Conservation (phyloP, 2,329 filamentous ascomycete genomes). For the Zymoseptoria passerinii region DNA sequence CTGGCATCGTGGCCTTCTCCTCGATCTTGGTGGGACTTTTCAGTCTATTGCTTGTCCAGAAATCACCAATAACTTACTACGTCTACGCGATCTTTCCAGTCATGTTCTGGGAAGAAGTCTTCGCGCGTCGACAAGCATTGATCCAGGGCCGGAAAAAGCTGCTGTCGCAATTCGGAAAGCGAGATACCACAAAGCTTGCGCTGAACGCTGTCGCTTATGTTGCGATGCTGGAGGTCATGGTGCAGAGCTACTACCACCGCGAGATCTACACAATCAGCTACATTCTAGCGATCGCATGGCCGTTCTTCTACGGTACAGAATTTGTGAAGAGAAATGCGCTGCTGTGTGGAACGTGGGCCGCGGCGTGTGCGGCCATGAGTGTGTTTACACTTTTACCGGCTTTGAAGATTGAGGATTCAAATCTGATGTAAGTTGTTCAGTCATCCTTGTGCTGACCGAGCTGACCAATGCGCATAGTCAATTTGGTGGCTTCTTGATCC, state of each 20-base stretch:
- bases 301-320: conserved; percentile 58
- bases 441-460: background rate
- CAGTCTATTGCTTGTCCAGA: conserved; percentile 69
- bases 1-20: conserved; percentile 59
- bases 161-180: conserved; percentile 57
- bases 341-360: conserved; percentile 62
- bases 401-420: conserved; percentile 71
- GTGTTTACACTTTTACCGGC: conserved; percentile 82
- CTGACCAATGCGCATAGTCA: conserved; percentile 43
- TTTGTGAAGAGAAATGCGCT: conserved; percentile 62
- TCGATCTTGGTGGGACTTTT: conserved; percentile 69
- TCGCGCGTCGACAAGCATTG: conserved; percentile 64
- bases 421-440: conserved; percentile 55
- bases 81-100: conserved; percentile 86
- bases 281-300: conserved; percentile 69
- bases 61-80: conserved; percentile 78
- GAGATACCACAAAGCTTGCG: conserved; percentile 50
- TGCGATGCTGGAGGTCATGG: conserved; percentile 66
- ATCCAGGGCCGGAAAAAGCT: conserved; percentile 57
- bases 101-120: conserved; percentile 94
- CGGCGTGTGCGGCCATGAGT: conserved; percentile 77
- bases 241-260: conserved; percentile 83
- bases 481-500: conserved; percentile 70
- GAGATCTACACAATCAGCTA: conserved; percentile 80
- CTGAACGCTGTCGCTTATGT: conserved; percentile 62